Evolutionary conservation across 1,284 basidiomycete genomes (phyloP).

Genomic region (Trametes sp.): DNA sequence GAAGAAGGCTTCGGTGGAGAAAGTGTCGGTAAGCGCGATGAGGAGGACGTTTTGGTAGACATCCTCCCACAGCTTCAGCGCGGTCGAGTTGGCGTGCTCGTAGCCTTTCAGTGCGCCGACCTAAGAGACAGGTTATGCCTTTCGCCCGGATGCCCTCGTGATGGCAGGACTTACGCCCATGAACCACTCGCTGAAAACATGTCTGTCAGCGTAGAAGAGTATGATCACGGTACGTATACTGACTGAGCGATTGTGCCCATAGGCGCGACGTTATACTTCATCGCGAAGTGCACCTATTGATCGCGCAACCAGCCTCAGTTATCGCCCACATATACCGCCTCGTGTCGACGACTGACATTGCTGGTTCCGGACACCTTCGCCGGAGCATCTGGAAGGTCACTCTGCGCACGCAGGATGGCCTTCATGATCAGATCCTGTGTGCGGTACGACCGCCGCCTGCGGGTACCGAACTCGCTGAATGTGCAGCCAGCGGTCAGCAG

Average conservation of each 20-base stretch:
- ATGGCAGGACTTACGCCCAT: slow-evolving; percentile 74
- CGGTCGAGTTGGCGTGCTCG: slow-evolving; percentile 72
- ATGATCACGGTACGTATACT: slow-evolving; percentile 36
- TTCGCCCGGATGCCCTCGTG: background rate
- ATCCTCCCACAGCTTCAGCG: slow-evolving; percentile 86
- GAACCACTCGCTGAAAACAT: slow-evolving; percentile 81
- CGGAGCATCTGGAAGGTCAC: slow-evolving; percentile 51
- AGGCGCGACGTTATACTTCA: slow-evolving; percentile 71
- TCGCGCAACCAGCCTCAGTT: background rate
- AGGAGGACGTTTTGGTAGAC: slow-evolving; percentile 68
- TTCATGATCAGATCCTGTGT: slow-evolving; percentile 84
- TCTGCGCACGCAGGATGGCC: slow-evolving; percentile 70
- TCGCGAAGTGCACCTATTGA: slow-evolving; percentile 79
- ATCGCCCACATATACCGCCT: background rate
- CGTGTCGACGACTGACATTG: slow-evolving; percentile 61
- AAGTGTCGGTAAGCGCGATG: slow-evolving; percentile 92
- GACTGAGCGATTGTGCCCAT: slow-evolving; percentile 92
- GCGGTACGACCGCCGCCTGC: slow-evolving; percentile 83
- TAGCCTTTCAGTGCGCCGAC: slow-evolving; percentile 88
- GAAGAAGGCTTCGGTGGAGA: slow-evolving; percentile 87
- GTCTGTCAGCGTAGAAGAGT: background rate
- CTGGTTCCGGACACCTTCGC: slow-evolving; percentile 87
- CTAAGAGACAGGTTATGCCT: slow-evolving; percentile 42
- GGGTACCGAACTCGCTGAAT: slow-evolving; percentile 95
- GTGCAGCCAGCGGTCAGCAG: slow-evolving; percentile 77